phyloP scores from a whole-genome alignment of 495 filamentous ascomycete genomes.

The Halenospora varia region DNA sequence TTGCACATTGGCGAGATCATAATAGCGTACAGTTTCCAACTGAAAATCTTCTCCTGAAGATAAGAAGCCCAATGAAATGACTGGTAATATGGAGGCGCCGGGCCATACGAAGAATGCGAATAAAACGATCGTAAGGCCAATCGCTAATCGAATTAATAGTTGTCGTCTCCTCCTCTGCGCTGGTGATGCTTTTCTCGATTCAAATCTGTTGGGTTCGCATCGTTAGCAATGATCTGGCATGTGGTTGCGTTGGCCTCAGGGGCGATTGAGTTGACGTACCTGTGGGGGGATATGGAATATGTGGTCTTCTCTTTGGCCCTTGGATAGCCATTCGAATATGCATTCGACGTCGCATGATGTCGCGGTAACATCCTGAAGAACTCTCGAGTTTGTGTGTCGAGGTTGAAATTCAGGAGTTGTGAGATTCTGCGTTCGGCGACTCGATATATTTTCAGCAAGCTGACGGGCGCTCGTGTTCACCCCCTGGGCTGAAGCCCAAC shows the following conservation, averaged over 20 bases:
- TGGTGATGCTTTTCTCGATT: conserved; percentile 71
- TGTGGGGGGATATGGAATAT: conserved; percentile 87
- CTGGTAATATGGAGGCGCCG: conserved; percentile 62
- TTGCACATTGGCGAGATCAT: conserved; percentile 87
- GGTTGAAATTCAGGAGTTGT: background rate
- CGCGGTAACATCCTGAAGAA: conserved; percentile 49
- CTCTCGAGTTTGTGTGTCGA: background rate
- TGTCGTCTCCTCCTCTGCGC: conserved; percentile 70
- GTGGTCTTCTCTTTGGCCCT: conserved; percentile 48
- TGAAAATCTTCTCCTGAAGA: conserved; percentile 66
- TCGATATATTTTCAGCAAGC: conserved; percentile 4
- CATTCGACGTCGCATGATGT: conserved; percentile 48
- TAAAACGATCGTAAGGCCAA: conserved; percentile 46
- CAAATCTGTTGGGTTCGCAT: conserved; percentile 57
- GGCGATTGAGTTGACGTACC: conserved; percentile 46
- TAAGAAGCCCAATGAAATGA: conserved; percentile 70
- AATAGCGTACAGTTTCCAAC: conserved; percentile 92
- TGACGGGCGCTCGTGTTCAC: conserved; percentile 20
- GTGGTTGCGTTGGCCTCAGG: background rate
- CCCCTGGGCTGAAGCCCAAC: conserved; percentile 19
- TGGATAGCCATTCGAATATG: conserved; percentile 74
- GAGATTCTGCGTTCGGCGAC: conserved; percentile 13
- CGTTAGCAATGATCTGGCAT: conserved; percentile 4
- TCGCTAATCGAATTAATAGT: conserved; percentile 63
- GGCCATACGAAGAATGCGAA: conserved; percentile 62